Evolutionary conservation across 345 rosid genomes (phyloP).

Genomic region (Erodium maritimum): DNA sequence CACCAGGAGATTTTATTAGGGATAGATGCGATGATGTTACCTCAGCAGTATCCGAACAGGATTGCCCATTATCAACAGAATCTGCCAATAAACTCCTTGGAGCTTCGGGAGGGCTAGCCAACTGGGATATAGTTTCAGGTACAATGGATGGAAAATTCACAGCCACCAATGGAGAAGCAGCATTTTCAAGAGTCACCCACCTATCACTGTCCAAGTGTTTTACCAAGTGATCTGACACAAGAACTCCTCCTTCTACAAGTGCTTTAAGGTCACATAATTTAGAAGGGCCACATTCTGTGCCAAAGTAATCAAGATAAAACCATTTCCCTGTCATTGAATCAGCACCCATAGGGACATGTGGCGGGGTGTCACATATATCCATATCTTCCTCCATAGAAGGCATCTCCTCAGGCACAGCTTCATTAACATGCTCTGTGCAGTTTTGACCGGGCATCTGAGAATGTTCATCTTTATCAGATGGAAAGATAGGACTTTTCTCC

Average conservation of each 20-base stretch:
- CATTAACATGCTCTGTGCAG: constrained; percentile 34
- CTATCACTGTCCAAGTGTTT: constrained; percentile 73
- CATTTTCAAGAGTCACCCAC: constrained; percentile 97
- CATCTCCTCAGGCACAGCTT: constrained; percentile 51
- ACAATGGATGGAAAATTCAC: constrained; percentile 40
- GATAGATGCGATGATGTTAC: constrained; percentile 11
- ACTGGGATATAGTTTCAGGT: constrained; percentile 62
- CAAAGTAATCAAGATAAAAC: constrained; percentile 89
- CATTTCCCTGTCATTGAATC: constrained; percentile 70
- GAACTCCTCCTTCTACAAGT: constrained; percentile 71
- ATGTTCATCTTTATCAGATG: constrained; percentile 40
- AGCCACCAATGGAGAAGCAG: constrained; percentile 68
- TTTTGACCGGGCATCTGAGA: constrained; percentile 27
- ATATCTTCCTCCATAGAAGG: constrained; percentile 99
- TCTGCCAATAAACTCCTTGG: constrained; percentile 81
- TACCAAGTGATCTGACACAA: constrained; percentile 80
- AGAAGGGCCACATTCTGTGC: constrained; percentile 79
- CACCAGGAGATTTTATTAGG: no score
- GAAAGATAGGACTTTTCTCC: constrained; percentile 36
- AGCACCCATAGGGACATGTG: constrained; percentile 50
- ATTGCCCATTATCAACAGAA: constrained; percentile 33
- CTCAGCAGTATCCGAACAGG: constrained; percentile 19
- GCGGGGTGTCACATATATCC: constrained; percentile 96
- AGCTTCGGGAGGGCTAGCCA: constrained; percentile 89
- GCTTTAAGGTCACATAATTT: constrained; percentile 63